Base-by-base conservation (phyloP, 371 early-diverging fungal genomes). In the Lichtheimia ramosa region DNA sequence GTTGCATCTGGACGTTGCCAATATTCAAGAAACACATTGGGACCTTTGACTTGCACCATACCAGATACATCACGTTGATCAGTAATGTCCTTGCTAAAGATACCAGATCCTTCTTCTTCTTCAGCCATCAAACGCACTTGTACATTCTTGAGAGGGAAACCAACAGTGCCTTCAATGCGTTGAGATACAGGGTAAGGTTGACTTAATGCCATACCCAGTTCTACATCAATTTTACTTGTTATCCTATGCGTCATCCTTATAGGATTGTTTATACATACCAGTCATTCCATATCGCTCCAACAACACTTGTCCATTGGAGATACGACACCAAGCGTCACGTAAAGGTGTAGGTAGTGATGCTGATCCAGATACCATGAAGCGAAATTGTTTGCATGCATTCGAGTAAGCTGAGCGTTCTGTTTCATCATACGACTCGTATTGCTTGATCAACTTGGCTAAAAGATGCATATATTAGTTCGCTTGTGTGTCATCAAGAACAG, bases 281-380 rank as follows among this genome's bases (percentile, higher is more conserved):
- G 91, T 90, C 92, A 93, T 94, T 14, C 94, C 94, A 66, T 90
- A 92, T 27, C 95, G 75, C 71, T 95, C 95, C 10, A 95, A 73
- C 55, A 95, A 72, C 3, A 74, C 73, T 49, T 92, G 92, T 0
- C 76, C 78, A 14, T 87, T 86, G 25, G 86, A 87, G 18, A 90
- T 75, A 10, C 75, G 65, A 51, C 83, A 71, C 94, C 94, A 95
- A 49, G 67, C 46, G 5, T 73, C 69, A 52, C 85, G 83, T 8
- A 92, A 64, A 3, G 88, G 75, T 1, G 77, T 74, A 8, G 93
- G 94, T 28, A 95, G 75, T 4, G 94, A 83, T 5, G 89, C 86
- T 0, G 89, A 90, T 5, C 94, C 95, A 15, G 87, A 87, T 4
- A 93, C 84, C 79, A 89, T 91, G 54, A 94, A 79, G 48, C 95